A percentile compares a stretch with the other conserved stretches of the same genome.
These are phyloP conservation scores for Collybia mongolica DNA, from an alignment of 768 basidiomycete species.

Conservation along the genomic window DNA sequence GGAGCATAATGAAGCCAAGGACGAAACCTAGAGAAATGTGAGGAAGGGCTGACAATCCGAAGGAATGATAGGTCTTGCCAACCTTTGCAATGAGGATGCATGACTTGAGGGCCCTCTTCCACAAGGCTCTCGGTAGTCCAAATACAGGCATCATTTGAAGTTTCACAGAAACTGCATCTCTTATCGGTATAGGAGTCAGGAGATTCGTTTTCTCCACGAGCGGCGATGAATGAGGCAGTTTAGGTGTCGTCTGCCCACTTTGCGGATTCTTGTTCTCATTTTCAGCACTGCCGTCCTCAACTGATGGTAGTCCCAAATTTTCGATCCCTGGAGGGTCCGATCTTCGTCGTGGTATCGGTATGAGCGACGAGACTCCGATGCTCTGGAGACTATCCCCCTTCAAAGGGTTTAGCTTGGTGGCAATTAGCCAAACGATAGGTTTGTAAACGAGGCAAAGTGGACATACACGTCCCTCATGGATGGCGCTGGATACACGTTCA, in stretches of 20 bases:
- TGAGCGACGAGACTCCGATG: slow-evolving; percentile 8
- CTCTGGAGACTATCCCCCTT: slow-evolving; percentile 9
- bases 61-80: neutral
- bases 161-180: too few relatives aligned
- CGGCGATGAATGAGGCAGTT: neutral
- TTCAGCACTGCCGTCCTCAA: neutral
- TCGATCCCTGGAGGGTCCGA: slow-evolving; percentile 4
- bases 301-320: neutral
- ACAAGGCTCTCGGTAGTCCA: neutral
- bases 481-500: slow-evolving; percentile 67
- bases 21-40: slow-evolving; percentile 13
- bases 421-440: neutral
- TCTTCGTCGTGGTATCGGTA: slow-evolving; percentile 8
- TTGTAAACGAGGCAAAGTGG: neutral
- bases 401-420: slow-evolving; percentile 16
- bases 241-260: slow-evolving; percentile 9
- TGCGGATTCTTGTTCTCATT: neutral
- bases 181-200: neutral
- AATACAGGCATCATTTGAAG: too few relatives aligned
- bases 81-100: slow-evolving; percentile 27
- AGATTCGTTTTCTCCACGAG: slow-evolving; percentile 11
- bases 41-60: neutral
- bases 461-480: slow-evolving; percentile 74
- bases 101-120: slow-evolving; percentile 22
- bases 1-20: slow-evolving; percentile 18